These are phyloP conservation scores for Wickerhamiella australiensis DNA, from an alignment of 805 yeast genomes.

Conservation along the genomic window DNA sequence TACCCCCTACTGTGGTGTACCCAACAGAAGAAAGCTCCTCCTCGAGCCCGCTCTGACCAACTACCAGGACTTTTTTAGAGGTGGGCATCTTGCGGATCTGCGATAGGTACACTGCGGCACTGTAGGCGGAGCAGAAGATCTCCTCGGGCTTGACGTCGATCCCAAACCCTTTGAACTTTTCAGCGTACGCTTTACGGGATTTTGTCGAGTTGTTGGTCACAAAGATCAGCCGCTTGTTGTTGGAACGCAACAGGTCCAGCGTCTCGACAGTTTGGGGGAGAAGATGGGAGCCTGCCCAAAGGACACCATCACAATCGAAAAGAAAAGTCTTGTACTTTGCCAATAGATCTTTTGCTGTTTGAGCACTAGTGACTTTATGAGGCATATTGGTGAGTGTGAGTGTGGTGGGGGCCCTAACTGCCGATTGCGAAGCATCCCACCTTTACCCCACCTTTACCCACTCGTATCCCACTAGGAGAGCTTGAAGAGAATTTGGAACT, in stretches of 20 bases:
- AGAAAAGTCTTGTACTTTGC: conserved; percentile 68
- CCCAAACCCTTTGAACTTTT: conserved; percentile 58
- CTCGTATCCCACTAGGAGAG: too few relatives aligned
- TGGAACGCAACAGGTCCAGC: conserved; percentile 41
- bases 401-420: not conserved
- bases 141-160: conserved; percentile 41
- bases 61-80: conserved; percentile 70
- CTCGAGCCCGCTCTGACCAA: conserved; percentile 81
- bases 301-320: conserved; percentile 95
- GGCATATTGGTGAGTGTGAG: too few relatives aligned
- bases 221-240: conserved; percentile 61
- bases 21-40: conserved; percentile 69
- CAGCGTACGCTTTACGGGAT: conserved; percentile 62
- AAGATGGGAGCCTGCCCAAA: conserved; percentile 80
- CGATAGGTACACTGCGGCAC: conserved; percentile 74
- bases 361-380: conserved; percentile 19
- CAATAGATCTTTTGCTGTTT: conserved; percentile 36
- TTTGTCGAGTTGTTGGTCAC: conserved; percentile 95
- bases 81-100: conserved; percentile 64
- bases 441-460: too few relatives aligned
- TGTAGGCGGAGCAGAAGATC: conserved; percentile 84
- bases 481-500: too few relatives aligned
- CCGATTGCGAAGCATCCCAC: too few relatives aligned
- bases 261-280: conserved; percentile 75
- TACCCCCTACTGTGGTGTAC: conserved; percentile 68